A percentile compares a stretch with the other conserved stretches of the same genome.
Evolutionary conservation across 352 stramenopile species (phyloP).

Genomic region (Pythium dissimile): DNA sequence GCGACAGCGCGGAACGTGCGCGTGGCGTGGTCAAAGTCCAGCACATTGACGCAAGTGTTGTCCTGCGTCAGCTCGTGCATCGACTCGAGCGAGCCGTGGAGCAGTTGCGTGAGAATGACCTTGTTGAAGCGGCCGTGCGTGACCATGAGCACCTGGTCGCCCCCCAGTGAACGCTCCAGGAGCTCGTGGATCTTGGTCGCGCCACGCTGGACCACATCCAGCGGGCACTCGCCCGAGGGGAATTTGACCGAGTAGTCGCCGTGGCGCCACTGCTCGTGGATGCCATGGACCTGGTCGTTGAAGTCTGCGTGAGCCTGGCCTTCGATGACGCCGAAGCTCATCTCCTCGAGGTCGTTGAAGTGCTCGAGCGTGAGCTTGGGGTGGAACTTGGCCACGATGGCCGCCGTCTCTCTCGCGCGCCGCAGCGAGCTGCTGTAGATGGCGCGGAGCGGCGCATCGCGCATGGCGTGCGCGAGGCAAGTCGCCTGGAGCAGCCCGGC

Average conservation of each 20-base stretch:
- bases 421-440: slow-evolving; percentile 65
- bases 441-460: slow-evolving; percentile 56
- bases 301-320: slow-evolving; percentile 50
- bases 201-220: slow-evolving; percentile 67
- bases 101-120: slow-evolving; percentile 67
- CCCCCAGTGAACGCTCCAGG: slow-evolving; percentile 26
- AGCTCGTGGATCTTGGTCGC: slow-evolving; percentile 60
- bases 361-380: slow-evolving; percentile 49
- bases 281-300: slow-evolving; percentile 49
- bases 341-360: slow-evolving; percentile 76
- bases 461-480: slow-evolving; percentile 57
- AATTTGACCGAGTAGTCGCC: slow-evolving; percentile 52
- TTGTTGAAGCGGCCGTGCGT: slow-evolving; percentile 86
- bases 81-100: slow-evolving; percentile 46
- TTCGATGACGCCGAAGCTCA: slow-evolving; percentile 81
- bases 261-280: slow-evolving; percentile 58
- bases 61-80: slow-evolving; percentile 76
- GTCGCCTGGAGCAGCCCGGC: slow-evolving; percentile 54
- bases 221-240: slow-evolving; percentile 60
- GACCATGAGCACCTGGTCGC: slow-evolving; percentile 72
- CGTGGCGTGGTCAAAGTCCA: slow-evolving; percentile 69
- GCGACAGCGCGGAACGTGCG: slow-evolving; percentile 52
- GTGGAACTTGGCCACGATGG: slow-evolving; percentile 47
- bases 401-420: slow-evolving; percentile 53
- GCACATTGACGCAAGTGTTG: slow-evolving; percentile 85